These are phyloP conservation scores for Micromonas pusilla DNA, from an alignment of 139 green algal genomes.

Conservation along the genomic window DNA sequence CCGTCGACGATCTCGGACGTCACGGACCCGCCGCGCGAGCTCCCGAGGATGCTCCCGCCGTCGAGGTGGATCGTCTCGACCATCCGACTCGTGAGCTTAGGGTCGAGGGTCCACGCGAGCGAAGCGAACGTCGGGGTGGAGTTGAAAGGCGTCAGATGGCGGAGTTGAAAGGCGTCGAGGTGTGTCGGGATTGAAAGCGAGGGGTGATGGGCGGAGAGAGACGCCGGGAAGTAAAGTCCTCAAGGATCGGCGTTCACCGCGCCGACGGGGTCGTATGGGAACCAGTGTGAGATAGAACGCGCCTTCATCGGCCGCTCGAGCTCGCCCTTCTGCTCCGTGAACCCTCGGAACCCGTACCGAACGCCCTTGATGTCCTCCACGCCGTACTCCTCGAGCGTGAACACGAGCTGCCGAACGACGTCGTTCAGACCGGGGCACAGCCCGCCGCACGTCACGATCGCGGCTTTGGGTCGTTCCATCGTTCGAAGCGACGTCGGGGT, in stretches of 20 bases:
- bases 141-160: no score
- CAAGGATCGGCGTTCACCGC: no score
- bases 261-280: no score
- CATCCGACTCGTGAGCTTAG: conserved; percentile 7
- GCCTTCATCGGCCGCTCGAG: conserved; percentile 1
- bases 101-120: no score
- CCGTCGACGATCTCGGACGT: conserved; percentile 90
- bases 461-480: no score
- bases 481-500: no score
- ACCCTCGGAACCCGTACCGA: conserved; percentile 19
- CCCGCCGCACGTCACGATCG: conserved; percentile 93
- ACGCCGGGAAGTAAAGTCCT: no score
- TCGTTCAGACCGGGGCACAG: conserved; percentile 97
- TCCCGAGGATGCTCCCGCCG: conserved; percentile 93
- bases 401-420: conserved; percentile 67
- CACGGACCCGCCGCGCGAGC: conserved; percentile 81
- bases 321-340: background rate
- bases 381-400: conserved; percentile 40
- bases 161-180: no score
- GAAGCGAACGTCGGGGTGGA: no score
- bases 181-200: no score
- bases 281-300: no score
- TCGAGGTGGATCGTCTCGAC: conserved; percentile 84
- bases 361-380: conserved; percentile 37
- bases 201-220: no score